A percentile compares a stretch with the other conserved stretches of the same genome.
These are phyloP conservation scores for Beauveria varroae DNA, from an alignment of 2,329 filamentous ascomycete genomes.

Conservation along the genomic window DNA sequence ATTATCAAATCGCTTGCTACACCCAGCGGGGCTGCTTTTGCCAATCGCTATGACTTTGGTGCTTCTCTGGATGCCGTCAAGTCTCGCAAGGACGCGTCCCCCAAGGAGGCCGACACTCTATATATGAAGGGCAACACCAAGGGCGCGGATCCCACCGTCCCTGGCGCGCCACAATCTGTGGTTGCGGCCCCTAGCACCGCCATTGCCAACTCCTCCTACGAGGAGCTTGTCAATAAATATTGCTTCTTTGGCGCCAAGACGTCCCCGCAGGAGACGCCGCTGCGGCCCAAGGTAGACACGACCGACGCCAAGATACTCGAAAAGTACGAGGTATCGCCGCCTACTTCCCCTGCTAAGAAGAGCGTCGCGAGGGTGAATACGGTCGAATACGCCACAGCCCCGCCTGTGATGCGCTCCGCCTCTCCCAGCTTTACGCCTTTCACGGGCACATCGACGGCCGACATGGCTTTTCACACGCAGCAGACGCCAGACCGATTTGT, in stretches of 20 bases:
- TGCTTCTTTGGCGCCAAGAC: slow-evolving; percentile 72
- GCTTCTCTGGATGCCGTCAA: slow-evolving; percentile 82
- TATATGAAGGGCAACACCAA: slow-evolving; percentile 45
- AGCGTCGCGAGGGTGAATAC: slow-evolving; percentile 36
- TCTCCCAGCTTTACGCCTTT: slow-evolving; percentile 39
- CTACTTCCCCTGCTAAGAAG: slow-evolving; percentile 23
- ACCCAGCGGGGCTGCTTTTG: slow-evolving; percentile 67
- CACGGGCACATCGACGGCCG: slow-evolving; percentile 38
- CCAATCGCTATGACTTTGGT: slow-evolving; percentile 91
- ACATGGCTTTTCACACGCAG: slow-evolving; percentile 31
- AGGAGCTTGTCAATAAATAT: slow-evolving; percentile 97
- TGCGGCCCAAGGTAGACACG: not conserved
- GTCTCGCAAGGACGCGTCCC: slow-evolving; percentile 56
- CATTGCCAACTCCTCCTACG: slow-evolving; percentile 81
- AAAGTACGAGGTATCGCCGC: slow-evolving; percentile 1
- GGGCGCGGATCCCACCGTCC: slow-evolving; percentile 20
- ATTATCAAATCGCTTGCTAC: slow-evolving; percentile 43
- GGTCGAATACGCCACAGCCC: slow-evolving; percentile 22
- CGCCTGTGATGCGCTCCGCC: slow-evolving; percentile 30
- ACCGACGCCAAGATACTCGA: slow-evolving; percentile 27
- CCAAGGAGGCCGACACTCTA: slow-evolving; percentile 51
- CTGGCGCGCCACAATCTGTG: slow-evolving; percentile 15
- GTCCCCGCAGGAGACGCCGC: not conserved
- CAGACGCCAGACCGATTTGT: slow-evolving; percentile 35
- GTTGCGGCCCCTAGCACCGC: slow-evolving; percentile 29